Base-by-base conservation (phyloP, 805 yeast genomes). In the Lipomyces oligophaga region DNA sequence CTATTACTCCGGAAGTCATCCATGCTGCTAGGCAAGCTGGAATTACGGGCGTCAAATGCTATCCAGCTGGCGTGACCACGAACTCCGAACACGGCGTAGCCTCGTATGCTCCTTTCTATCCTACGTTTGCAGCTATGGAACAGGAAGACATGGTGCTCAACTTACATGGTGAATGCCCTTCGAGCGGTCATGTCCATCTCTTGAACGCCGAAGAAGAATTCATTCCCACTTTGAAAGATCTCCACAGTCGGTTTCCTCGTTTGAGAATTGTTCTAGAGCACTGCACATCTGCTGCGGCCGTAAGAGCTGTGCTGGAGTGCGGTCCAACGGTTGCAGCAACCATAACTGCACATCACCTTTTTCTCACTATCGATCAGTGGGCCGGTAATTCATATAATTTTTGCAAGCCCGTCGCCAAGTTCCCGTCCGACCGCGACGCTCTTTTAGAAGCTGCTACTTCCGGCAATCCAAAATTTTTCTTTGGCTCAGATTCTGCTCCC, bases 31-130 rank as follows among this genome's bases (percentile, higher is more conserved):
- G 89, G 5, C 63, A 72, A 45, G 60, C 67, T 15, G 81, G 81
- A 1, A 80, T 79, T 31, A 73, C 80, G 25, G 99, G 99, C 46
- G 86, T 93, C 57, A 93, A 93, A 66, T 88, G 96, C 64, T 93
- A 93, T 65, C 99, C 99, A 34, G 97, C 97, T 1, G 99, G 99
- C 36, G 99, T 93, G 26, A 93, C 99, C n/a, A 93, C 99, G 32
- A 93, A 93, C 69, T 87, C 96, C 7, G 85, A 82, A 2, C 67
- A 66, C 46, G 98, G 98, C 41, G 96, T 93, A 20, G 86, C 88
- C 59, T 95, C 90, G 61, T 93, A 93, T 67, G 77, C 83, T 38
- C 80, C 76, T 4, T 93, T 89, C 60, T 93, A 88, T 64, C 95
- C 96, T 3, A 75, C 93, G 7, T 93, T 93, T 63, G 75, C 83